A percentile compares a stretch with the other conserved stretches of the same genome.
These are phyloP conservation scores for Paecilomyces dactylethromorphus DNA, from an alignment of 2,329 filamentous ascomycete genomes.

Conservation along the genomic window DNA sequence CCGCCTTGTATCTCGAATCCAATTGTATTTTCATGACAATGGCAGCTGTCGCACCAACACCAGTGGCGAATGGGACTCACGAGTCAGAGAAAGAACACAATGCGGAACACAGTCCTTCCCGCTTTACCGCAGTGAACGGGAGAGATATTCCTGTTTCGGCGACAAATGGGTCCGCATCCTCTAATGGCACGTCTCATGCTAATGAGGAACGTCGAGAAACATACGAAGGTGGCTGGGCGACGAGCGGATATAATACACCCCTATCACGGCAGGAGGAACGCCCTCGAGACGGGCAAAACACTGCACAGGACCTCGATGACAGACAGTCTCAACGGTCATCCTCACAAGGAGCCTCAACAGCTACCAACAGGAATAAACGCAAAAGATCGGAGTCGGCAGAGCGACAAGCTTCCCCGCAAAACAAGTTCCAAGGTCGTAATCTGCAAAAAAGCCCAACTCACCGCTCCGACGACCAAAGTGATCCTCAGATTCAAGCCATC, in stretches of 20 bases:
- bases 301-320: slow-evolving; percentile 16
- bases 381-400: slow-evolving; percentile 65
- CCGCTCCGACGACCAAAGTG: slow-evolving; percentile 27
- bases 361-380: slow-evolving; percentile 48
- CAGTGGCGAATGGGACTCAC: slow-evolving; percentile 24
- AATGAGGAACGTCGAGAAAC: slow-evolving; percentile 14
- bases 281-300: slow-evolving; percentile 45
- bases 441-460: slow-evolving; percentile 30
- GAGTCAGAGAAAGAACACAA: slow-evolving; percentile 28
- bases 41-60: slow-evolving; percentile 28
- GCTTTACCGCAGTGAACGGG: slow-evolving; percentile 42
- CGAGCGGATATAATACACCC: slow-evolving; percentile 14
- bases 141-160: slow-evolving; percentile 20
- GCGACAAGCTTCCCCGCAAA: slow-evolving; percentile 23
- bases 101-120: slow-evolving; percentile 35
- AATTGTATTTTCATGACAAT: slow-evolving; percentile 14
- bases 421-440: slow-evolving; percentile 30
- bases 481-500: slow-evolving; percentile 14
- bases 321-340: slow-evolving; percentile 17
- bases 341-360: slow-evolving; percentile 11
- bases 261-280: slow-evolving; percentile 32
- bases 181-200: slow-evolving; percentile 10
- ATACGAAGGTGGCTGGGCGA: slow-evolving; percentile 11
- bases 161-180: slow-evolving; percentile 6
- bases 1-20: not conserved